These are phyloP conservation scores for Yarrowia sp. DNA, from an alignment of 805 yeast species.

Conservation along the genomic window DNA sequence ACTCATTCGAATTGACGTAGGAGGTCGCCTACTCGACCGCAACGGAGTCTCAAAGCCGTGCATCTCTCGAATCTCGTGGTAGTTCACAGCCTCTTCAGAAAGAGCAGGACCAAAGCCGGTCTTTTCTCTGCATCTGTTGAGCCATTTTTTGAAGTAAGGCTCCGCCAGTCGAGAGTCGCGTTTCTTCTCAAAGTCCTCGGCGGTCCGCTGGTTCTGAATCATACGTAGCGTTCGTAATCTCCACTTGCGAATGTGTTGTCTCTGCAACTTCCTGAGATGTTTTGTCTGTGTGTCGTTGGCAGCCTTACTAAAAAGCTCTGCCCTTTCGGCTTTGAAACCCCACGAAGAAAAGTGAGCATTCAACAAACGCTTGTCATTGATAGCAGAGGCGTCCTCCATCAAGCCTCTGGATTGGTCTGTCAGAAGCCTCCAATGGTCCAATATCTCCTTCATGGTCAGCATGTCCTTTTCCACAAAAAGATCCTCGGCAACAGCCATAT, in stretches of 20 bases:
- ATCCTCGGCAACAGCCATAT: slow-evolving; percentile 7
- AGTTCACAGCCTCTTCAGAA: slow-evolving; percentile 5
- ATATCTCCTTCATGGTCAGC: not conserved
- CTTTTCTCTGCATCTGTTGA: not conserved
- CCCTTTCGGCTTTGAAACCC: slow-evolving; percentile 8
- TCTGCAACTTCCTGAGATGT: not conserved
- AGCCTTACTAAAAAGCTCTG: not conserved
- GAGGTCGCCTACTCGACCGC: slow-evolving; percentile 3
- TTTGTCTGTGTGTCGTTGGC: not conserved
- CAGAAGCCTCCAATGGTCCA: not conserved
- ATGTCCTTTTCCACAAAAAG: slow-evolving; percentile 3
- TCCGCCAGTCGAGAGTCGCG: slow-evolving; percentile 5
- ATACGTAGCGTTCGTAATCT: slow-evolving; percentile 4
- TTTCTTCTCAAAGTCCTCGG: slow-evolving; percentile 2
- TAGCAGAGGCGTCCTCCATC: not conserved
- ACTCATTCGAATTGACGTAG: slow-evolving; percentile 7
- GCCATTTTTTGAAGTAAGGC: slow-evolving; percentile 20
- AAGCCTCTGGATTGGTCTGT: not conserved
- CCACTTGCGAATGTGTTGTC: slow-evolving; percentile 8
- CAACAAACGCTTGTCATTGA: not conserved
- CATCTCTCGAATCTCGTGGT: slow-evolving; percentile 11
- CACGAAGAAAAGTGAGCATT: not conserved
- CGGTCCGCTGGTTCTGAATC: slow-evolving; percentile 14
- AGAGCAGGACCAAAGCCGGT: not conserved
- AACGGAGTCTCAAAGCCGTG: slow-evolving; percentile 9